Conservation (phyloP, 345 rosid species). For the Draba incana region DNA sequence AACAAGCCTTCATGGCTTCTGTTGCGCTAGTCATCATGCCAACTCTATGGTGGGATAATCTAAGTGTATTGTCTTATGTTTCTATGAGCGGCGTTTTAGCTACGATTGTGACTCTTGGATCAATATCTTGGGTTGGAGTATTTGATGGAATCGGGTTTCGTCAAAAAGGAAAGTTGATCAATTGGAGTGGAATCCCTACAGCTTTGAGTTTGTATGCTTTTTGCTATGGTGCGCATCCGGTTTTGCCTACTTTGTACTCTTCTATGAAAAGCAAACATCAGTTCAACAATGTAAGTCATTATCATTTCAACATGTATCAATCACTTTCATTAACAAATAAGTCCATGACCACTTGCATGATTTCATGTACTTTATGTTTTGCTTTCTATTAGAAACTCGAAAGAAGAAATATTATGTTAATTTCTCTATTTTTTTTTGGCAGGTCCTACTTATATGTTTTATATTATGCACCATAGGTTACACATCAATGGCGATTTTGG, state of each 20-base stretch:
- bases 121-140: slow-evolving; percentile 47
- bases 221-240: slow-evolving; percentile 54
- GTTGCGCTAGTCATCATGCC: slow-evolving; percentile 46
- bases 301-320: not conserved
- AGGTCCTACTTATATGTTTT: slow-evolving; percentile 52
- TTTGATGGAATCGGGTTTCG: slow-evolving; percentile 43
- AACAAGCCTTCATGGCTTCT: slow-evolving; percentile 43
- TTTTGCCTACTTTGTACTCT: slow-evolving; percentile 52
- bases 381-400: not conserved
- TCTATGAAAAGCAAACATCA: slow-evolving; percentile 52
- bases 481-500: slow-evolving; percentile 49
- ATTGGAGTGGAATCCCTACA: slow-evolving; percentile 49
- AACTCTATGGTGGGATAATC: slow-evolving; percentile 47
- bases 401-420: not conserved
- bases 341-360: not conserved
- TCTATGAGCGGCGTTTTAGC: slow-evolving; percentile 56
- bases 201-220: slow-evolving; percentile 50
- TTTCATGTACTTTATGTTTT: not conserved
- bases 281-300: slow-evolving; percentile 46
- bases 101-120: slow-evolving; percentile 43
- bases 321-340: not conserved
- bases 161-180: slow-evolving; percentile 41
- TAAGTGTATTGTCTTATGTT: slow-evolving; percentile 49
- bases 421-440: not conserved
- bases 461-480: slow-evolving; percentile 44